Base-by-base conservation (phyloP, 345 rosid genomes). In the Jatropha curcas region DNA sequence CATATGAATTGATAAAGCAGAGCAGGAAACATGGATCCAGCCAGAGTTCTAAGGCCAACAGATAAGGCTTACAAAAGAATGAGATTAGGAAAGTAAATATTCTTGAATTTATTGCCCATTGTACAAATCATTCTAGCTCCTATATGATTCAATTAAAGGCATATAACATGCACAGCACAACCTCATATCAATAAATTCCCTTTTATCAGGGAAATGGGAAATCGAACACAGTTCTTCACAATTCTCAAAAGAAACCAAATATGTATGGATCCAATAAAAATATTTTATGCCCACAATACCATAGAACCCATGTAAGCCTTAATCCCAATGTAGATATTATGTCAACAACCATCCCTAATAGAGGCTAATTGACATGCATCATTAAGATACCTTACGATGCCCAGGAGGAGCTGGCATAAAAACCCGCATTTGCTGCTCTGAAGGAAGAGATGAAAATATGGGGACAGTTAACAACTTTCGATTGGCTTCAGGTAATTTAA, bases 361-460 rank as follows among this genome's bases (percentile, higher is more conserved):
- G 34, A 77, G 43, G 20, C 13, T 51, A 75, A 52, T 30, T 59
- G 33, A 45, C 55, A 35, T 76, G 76, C 35, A 62, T 28, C 48
- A 55, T 13, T 59, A 64, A 67, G 58, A 65, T 77, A 94, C 98
- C 97, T 92, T 92, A 52, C 98, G 97, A 61, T 86, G 84, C 34
- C 93, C 95, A 69, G 74, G 51, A 0, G 86, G 91, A 61, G 98
- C 83, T 45, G 97, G 89, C 39, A 83, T 71, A 77, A 92, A 94
- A 68, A 82, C 98, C 60, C 72, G 81, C 95, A 90, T 84, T 74
- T 92, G 98, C 79, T 90, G 90, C 64, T 94, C 98, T 27, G 97
- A 88, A 59, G 98, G 97, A 77, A 92, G 98, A 75, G 95, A 89
- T 41, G 98, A 87, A 72, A 88, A 94, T 33, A 94, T 92, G 35